Conservation (phyloP, 495 filamentous ascomycete species). For the Hypoxylon intermedium region DNA sequence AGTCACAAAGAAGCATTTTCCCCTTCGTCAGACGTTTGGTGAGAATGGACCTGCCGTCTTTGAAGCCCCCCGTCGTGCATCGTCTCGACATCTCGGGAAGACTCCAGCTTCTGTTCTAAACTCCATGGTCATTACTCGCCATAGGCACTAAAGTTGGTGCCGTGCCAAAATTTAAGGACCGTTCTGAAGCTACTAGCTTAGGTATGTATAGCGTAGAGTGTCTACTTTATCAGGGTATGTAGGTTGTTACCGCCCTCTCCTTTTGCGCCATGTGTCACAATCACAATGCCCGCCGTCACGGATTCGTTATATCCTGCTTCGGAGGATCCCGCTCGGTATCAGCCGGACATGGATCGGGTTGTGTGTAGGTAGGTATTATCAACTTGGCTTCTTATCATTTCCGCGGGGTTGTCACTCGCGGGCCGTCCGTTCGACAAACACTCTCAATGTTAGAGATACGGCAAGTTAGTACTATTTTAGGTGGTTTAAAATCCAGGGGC, state of each 20-base stretch:
- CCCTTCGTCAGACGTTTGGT: too few relatives aligned
- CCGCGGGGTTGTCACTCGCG: too few relatives aligned
- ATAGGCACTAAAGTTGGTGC: not conserved
- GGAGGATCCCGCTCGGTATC: not conserved
- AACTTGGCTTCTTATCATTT: too few relatives aligned
- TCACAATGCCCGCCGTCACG: slow-evolving; percentile 18
- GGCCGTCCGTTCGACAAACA: too few relatives aligned
- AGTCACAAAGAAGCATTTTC: too few relatives aligned
- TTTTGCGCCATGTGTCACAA: not conserved
- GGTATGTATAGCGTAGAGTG: not conserved
- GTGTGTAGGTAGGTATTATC: too few relatives aligned
- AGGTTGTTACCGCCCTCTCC: not conserved
- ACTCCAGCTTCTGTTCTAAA: slow-evolving; percentile 1
- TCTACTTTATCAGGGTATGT: too few relatives aligned
- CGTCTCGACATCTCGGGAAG: slow-evolving; percentile 1
- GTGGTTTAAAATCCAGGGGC: too few relatives aligned
- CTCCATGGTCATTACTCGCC: slow-evolving; percentile 23
- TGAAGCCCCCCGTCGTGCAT: not conserved
- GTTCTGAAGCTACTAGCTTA: not conserved
- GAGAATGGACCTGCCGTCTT: not conserved
- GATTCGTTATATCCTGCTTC: slow-evolving; percentile 17
- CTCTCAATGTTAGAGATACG: too few relatives aligned
- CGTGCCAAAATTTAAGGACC: not conserved
- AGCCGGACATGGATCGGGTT: not conserved
- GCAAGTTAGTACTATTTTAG: too few relatives aligned